Conservation (phyloP, 495 filamentous ascomycete species). For the Neurospora sp. region DNA sequence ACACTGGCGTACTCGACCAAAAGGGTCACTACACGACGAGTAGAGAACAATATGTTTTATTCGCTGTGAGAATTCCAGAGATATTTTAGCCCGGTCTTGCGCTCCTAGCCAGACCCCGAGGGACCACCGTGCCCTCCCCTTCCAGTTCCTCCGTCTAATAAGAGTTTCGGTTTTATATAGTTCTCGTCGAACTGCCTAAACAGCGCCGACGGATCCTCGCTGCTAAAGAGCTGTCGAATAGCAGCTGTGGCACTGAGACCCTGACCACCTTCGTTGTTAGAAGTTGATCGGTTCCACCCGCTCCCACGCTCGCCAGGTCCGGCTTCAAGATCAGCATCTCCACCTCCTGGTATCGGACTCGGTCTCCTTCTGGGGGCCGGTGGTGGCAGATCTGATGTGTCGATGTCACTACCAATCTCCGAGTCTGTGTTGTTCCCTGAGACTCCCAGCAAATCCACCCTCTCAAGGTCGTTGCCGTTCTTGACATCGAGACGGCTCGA, state of each 20-base stretch:
- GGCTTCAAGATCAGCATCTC: background rate
- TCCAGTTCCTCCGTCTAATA: conserved; percentile 57
- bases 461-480: conserved; percentile 42
- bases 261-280: conserved; percentile 7
- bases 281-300: conserved; percentile 5
- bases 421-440: conserved; percentile 51
- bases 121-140: conserved; percentile 14
- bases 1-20: background rate
- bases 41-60: background rate
- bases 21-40: background rate
- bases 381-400: conserved; percentile 52
- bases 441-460: conserved; percentile 51
- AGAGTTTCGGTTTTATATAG: conserved; percentile 86
- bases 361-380: conserved; percentile 40
- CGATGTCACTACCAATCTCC: conserved; percentile 52
- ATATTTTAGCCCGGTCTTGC: background rate
- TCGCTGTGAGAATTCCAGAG: background rate
- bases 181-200: conserved; percentile 92
- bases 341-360: conserved; percentile 39
- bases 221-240: conserved; percentile 53
- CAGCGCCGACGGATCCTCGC: conserved; percentile 82
- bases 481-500: conserved; percentile 39
- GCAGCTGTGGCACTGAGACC: conserved; percentile 60
- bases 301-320: conserved; percentile 14
- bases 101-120: background rate